Percentiles rank a stretch among this genome's conserved stretches.
phyloP scores from a whole-genome alignment of 1,139 yeast species.

The Nakaseomyces uthaithaninus region DNA sequence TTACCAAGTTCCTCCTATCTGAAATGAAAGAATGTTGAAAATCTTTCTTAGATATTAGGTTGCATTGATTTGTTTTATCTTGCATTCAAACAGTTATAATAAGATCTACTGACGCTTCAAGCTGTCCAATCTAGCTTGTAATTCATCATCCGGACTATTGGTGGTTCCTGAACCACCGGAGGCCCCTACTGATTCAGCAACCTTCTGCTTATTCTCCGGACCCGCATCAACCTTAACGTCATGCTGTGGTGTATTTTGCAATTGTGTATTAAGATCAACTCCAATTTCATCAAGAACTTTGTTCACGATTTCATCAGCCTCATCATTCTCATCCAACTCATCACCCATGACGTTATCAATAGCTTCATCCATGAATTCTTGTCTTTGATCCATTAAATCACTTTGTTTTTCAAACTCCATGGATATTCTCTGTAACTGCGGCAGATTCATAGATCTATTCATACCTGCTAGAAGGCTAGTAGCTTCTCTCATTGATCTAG shows the following conservation, averaged over 20 bases:
- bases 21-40: too few species aligned
- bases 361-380: slow-evolving; percentile 97
- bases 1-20: too few species aligned
- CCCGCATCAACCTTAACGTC: slow-evolving; percentile 31
- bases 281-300: slow-evolving; percentile 95
- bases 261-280: slow-evolving; percentile 61
- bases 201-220: slow-evolving; percentile 31
- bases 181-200: slow-evolving; percentile 45
- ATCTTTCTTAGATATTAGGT: too few species aligned
- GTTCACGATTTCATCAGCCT: slow-evolving; percentile 84
- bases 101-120: slow-evolving; percentile 61
- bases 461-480: slow-evolving; percentile 74
- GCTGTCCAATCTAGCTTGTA: slow-evolving; percentile 83
- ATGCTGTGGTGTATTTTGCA: slow-evolving; percentile 62
- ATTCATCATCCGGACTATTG: slow-evolving; percentile 61
- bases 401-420: slow-evolving; percentile 93
- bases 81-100: too few species aligned
- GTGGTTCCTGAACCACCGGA: slow-evolving; percentile 34
- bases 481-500: slow-evolving; percentile 92
- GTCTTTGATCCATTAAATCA: slow-evolving; percentile 96
- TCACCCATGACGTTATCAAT: slow-evolving; percentile 92
- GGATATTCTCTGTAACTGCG: slow-evolving; percentile 79
- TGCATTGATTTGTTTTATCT: too few species aligned
- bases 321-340: slow-evolving; percentile 70
- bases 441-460: slow-evolving; percentile 85